Evolutionary conservation across 139 green algal species (phyloP), one percentile per base, ranked within the genome.

Genomic region (Haematococcus lacustris): DNA sequence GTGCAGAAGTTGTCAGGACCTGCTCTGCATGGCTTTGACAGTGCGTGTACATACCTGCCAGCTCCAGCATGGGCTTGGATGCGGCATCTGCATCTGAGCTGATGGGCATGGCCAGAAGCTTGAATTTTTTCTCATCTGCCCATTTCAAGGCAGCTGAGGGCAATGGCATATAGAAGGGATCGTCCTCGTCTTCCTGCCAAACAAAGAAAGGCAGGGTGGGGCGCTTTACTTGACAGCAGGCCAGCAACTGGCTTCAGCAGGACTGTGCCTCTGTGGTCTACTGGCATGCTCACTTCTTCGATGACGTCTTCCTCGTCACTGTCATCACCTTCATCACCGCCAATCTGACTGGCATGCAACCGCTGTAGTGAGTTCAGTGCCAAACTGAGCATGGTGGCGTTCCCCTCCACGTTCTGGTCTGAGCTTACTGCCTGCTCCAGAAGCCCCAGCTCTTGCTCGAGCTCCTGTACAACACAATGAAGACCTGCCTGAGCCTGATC

Each of bases 131-230:
- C 0, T 66, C 79, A 41, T 80, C 74, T 26, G 79, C 79, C 74
- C 70, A 72, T 60, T 84, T 84, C 30, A 84, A 66, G 0, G 74
- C 79, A 37, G 66, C 66, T 2, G 68, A 38, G 21, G 63, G 68
- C 76, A 82, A 62, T 2, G 79, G 79, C 79, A 84, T 84, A 40
- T 74, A 84, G 62, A 84, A 84, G 21, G 79, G 79, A 62, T 84
- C 79, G 26, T 84, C 79, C 3, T 84, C 73, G 50, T 82, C 53
- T 35, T 64, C 53, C 9, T 28, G 9, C 9, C 43, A 28, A 17
- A 53, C 17, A 17, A 17, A 53, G 43, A 9, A 9, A 9, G 43
- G 9, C 9, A 53, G 43, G 9, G 43, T 17, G 43, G 43, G 43
- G 43, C 43, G 43, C 9, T 53, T 9, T 53, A 9, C 9, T 17